These are phyloP conservation scores for Combretum micranthum DNA, from an alignment of 345 rosid species.

Conservation along the genomic window DNA sequence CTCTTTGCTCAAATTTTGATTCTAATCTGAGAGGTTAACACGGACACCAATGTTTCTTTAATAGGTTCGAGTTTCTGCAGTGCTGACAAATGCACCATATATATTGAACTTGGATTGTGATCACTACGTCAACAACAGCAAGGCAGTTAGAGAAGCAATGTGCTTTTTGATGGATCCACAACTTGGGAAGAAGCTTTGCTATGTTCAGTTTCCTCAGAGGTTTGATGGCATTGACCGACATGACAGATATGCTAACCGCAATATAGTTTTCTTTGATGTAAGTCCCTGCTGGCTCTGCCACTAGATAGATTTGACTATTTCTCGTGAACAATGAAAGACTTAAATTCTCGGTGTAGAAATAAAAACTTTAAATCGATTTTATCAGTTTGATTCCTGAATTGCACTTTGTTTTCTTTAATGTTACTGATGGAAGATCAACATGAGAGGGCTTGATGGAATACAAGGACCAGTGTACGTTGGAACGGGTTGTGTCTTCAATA, in stretches of 20 bases:
- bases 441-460: slow-evolving; percentile 86
- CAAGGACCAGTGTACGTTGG: slow-evolving; percentile 99
- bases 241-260: slow-evolving; percentile 92
- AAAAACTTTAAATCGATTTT: too few species aligned
- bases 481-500: slow-evolving; percentile 91
- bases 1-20: neutral
- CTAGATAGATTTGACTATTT: neutral
- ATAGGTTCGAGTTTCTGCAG: slow-evolving; percentile 95
- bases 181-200: slow-evolving; percentile 92
- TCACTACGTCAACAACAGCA: slow-evolving; percentile 90
- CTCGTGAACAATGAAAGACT: neutral
- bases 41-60: neutral
- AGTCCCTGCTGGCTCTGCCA: slow-evolving; percentile 13
- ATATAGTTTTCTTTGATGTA: slow-evolving; percentile 90
- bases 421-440: slow-evolving; percentile 52
- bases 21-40: too few species aligned
- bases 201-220: slow-evolving; percentile 94
- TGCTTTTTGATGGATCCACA: slow-evolving; percentile 98
- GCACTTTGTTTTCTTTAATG: neutral
- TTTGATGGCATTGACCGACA: slow-evolving; percentile 94
- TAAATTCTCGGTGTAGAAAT: neutral
- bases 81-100: slow-evolving; percentile 91
- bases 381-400: too few species aligned
- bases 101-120: slow-evolving; percentile 93
- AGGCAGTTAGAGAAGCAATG: slow-evolving; percentile 89